Evolutionary conservation across 139 green algal species (phyloP).

Genomic region (Closterium sp.): DNA sequence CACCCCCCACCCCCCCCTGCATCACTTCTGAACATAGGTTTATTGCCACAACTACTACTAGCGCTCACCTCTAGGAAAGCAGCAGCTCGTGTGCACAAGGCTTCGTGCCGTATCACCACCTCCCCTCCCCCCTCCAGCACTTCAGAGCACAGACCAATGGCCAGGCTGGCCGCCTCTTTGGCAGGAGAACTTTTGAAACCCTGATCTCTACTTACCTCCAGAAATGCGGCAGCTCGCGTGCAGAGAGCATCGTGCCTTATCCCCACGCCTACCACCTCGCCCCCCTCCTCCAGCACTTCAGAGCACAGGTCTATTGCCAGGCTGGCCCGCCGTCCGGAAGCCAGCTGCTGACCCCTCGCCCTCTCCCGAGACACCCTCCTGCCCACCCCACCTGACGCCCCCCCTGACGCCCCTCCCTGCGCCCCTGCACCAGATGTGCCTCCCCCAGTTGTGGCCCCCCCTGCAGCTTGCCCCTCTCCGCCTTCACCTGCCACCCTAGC

Average conservation of each 20-base stretch:
- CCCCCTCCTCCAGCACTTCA: constrained; percentile 13
- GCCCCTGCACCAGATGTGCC: neutral
- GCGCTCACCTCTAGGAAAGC: constrained; percentile 17
- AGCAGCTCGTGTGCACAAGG: constrained; percentile 14
- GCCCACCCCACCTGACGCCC: neutral
- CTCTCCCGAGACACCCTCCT: neutral
- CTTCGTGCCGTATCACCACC: constrained; percentile 22
- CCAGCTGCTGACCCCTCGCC: neutral
- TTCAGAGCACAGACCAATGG: constrained; percentile 16
- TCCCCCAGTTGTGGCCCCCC: too few relatives aligned
- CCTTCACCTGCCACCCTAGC: neutral
- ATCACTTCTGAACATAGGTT: constrained; percentile 11
- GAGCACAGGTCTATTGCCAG: constrained; percentile 13
- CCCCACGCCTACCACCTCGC: neutral
- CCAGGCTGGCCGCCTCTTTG: neutral
- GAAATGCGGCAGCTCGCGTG: constrained; percentile 10
- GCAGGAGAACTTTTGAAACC: too few relatives aligned
- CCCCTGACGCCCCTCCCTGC: neutral
- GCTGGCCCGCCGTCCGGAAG: neutral
- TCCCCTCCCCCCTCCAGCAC: neutral
- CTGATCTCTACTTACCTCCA: constrained; percentile 12
- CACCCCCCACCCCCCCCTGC: neutral
- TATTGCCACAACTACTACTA: too few relatives aligned
- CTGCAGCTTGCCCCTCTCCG: neutral
- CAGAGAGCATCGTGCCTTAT: constrained; percentile 34